Base-by-base conservation (phyloP, 2,329 filamentous ascomycete genomes). In the Penicillium glabrum region DNA sequence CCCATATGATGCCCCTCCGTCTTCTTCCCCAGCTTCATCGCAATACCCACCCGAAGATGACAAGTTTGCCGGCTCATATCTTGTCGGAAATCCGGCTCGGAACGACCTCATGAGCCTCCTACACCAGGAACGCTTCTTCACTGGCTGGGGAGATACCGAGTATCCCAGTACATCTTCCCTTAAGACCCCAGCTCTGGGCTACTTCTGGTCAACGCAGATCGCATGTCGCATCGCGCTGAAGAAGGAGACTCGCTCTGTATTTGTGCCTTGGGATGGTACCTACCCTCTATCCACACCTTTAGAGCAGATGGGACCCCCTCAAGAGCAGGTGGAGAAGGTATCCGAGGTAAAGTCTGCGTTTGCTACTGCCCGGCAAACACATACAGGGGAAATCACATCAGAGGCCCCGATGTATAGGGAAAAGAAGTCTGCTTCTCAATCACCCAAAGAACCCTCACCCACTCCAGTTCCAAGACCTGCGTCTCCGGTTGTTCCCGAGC, bases 91-190 rank as follows among this genome's bases (percentile, higher is more conserved):
- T 39, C 66, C 72, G 2, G 66, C 66, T 16, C 70, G 72, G 19
- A 72, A 70, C 43, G 81, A 85, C 13, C 85, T 87, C 0, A 80
- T 97, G 37, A 83, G 85, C 31, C 83, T 97, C 9, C 88, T 96
- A 66, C 90, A 97, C 74, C 93, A 98, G 75, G 91, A 97, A 72
- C 85, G 90, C 44, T 97, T 93, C 85, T 96, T 97, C 76, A 96
- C 93, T 4, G 93, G 95, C 61, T 97, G 95, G 93, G 92, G 93
- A 23, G 90, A 96, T 72, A 81, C 86, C 54, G 77, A 21, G 8
- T 59, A 62, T 16, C 60, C 57, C 26, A 53, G 65, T 1, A 57
- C 55, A 13, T 56, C 55, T 6, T 56, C 70, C 2, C 62, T 64
- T 54, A 98, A 97, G 76, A 96, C 90, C 0, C 93, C 93, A 0